Base-by-base conservation (phyloP, 1,284 basidiomycete species). In the Fomitopsis palustris region DNA sequence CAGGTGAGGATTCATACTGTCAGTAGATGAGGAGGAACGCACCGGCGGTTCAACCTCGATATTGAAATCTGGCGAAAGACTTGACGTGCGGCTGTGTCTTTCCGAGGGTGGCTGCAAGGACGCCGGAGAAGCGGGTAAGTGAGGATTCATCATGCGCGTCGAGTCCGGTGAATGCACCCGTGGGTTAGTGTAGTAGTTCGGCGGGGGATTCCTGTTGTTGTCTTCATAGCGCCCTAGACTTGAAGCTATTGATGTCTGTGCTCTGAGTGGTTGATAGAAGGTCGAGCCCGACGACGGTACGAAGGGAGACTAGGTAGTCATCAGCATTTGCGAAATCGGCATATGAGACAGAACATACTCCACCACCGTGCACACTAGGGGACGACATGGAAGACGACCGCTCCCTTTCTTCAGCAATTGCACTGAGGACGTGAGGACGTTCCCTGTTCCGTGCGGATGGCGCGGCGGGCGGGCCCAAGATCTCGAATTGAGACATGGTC, bases 401-500 rank as follows among this genome's bases (percentile, higher is more conserved):
- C 57, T 70, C 67, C 45, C 64, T 62, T 55, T 72, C 68, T 38
- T 72, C 65, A 19, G 69, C 61, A 56, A 75, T 72, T 1, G 69
- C 70, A 43, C 71, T 71, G 19, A 72, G 63, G 12, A 68, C 64
- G 42, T 53, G 62, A 6, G 65, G 61, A 9, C 68, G 60, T 6
- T 69, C 62, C 35, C 63, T 62, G 16, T 57, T 54, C 12, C 62
- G 53, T 10, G 61, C 60, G n/a, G 60, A 57, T 1, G 64, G 58
- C 25, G 61, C 61, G 23, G 57, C 66, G 3, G 77, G 79, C 52
- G 77, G 75, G 31, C 76, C 77, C 10, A 81, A 66, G 25, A 81
- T 69, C 53, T 79, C 80, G 57, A 81, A 75, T 47, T 79, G 78
- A 3, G 81, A 83, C 56, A 81, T 70, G 0, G 78, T 75, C 1